phyloP scores from a whole-genome alignment of 176 grass and related monocot genomes.

The Panicum miliaceum region DNA sequence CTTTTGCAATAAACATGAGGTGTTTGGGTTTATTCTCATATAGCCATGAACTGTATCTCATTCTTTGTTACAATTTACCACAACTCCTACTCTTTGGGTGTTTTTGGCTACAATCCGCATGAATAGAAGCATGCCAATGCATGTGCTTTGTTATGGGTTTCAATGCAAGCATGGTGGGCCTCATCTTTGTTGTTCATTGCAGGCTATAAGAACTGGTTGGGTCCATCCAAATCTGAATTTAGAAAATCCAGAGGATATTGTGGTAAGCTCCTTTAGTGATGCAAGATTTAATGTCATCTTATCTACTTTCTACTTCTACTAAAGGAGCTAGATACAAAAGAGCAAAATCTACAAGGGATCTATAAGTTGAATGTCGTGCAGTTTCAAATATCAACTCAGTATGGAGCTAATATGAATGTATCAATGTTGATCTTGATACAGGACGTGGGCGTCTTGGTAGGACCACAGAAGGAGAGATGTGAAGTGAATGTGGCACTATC shows the following conservation, averaged over 20 bases:
- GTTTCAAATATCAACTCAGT: background rate
- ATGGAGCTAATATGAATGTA: constrained; percentile 20
- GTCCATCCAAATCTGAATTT: constrained; percentile 99
- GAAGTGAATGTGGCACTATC: constrained; percentile 90
- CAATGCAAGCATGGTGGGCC: background rate
- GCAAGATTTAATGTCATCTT: background rate
- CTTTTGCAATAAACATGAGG: background rate
- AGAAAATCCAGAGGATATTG: constrained; percentile 83
- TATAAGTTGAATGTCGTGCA: background rate
- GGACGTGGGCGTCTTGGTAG: constrained; percentile 72
- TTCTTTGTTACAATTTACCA: constrained; percentile 1
- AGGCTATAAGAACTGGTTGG: constrained; percentile 99
- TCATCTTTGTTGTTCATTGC: constrained; percentile 47
- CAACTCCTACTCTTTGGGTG: background rate
- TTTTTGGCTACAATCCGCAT: background rate
- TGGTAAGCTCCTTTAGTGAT: constrained; percentile 61
- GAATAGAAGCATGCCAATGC: constrained; percentile 2
- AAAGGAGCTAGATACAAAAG: constrained; percentile 22
- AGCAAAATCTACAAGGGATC: background rate
- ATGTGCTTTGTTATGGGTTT: background rate
- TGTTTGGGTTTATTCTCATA: constrained; percentile 20
- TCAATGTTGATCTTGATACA: constrained; percentile 46
- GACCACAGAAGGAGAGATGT: constrained; percentile 82
- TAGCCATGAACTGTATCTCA: background rate
- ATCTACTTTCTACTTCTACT: background rate